Percentiles rank a stretch among this genome's conserved stretches.
Evolutionary conservation across 441 rosid species (phyloP).

Genomic region (Erodium moschatum): DNA sequence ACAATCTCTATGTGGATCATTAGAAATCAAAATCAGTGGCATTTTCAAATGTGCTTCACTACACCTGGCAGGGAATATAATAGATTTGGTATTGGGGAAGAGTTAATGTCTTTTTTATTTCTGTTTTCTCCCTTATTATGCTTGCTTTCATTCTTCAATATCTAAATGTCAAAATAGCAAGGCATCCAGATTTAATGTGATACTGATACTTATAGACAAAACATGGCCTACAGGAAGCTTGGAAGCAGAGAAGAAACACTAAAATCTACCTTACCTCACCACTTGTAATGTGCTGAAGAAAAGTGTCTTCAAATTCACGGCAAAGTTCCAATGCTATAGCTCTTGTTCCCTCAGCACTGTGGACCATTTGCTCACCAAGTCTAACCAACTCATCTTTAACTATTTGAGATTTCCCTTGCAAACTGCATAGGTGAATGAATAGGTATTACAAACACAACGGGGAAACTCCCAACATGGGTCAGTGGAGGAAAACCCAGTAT

Average conservation of each 20-base stretch:
- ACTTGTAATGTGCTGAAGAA: slow-evolving; percentile 74
- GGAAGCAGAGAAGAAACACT: neutral
- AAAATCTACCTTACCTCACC: slow-evolving; percentile 56
- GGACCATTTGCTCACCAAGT: slow-evolving; percentile 78
- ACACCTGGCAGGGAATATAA: neutral
- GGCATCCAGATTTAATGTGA: no score
- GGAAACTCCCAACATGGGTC: neutral
- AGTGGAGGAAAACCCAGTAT: neutral
- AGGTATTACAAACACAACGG: neutral
- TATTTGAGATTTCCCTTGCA: slow-evolving; percentile 78
- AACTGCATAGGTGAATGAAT: slow-evolving; percentile 36
- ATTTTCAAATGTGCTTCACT: neutral
- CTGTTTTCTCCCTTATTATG: neutral
- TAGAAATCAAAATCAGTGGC: no score
- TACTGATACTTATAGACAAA: neutral
- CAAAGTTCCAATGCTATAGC: slow-evolving; percentile 93
- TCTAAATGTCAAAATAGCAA: neutral
- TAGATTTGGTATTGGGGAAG: slow-evolving; percentile 2
- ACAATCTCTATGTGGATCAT: neutral
- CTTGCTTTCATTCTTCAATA: neutral
- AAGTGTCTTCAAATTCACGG: slow-evolving; percentile 93
- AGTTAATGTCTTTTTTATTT: neutral
- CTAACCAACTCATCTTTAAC: slow-evolving; percentile 75
- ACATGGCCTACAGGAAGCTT: neutral
- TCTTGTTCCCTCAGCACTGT: slow-evolving; percentile 83